These are phyloP conservation scores for Trichodelitschia bisporula DNA, from an alignment of 495 filamentous ascomycete species.

Conservation along the genomic window DNA sequence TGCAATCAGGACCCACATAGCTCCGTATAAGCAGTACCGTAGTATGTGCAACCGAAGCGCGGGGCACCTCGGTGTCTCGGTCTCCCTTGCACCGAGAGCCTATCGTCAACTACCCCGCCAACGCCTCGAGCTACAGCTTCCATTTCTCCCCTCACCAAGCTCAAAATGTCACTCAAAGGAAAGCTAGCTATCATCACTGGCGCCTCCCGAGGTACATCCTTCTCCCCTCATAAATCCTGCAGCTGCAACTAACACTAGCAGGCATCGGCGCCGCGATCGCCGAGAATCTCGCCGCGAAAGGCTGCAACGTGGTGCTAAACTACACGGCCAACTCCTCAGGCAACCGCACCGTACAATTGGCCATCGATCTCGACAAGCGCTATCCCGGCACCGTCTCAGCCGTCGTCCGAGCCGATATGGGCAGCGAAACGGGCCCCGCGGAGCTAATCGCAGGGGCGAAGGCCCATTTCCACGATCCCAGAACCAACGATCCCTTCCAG, in stretches of 20 bases:
- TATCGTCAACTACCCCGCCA: no score
- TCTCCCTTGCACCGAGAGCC: no score
- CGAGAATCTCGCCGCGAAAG: constrained; percentile 28
- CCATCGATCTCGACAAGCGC: constrained; percentile 7
- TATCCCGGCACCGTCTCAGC: constrained; percentile 21
- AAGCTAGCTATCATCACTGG: constrained; percentile 17
- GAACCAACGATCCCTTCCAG: constrained; percentile 26
- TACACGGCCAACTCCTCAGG: constrained; percentile 17
- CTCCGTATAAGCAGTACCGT: no score
- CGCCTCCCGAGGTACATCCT: constrained; percentile 13
- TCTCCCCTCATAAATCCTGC: neutral
- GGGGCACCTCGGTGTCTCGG: no score
- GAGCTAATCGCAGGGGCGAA: constrained; percentile 20
- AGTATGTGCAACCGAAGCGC: no score
- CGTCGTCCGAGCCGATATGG: constrained; percentile 29
- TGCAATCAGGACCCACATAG: no score
- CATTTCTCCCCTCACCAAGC: no score
- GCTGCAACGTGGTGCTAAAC: constrained; percentile 21
- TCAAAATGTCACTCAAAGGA: no score
- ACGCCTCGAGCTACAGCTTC: no score
- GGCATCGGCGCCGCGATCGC: constrained; percentile 76
- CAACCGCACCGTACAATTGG: constrained; percentile 18
- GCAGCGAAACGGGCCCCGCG: constrained; percentile 25
- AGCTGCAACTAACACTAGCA: constrained; percentile 13
- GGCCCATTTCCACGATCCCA: constrained; percentile 24